These are phyloP conservation scores for Ophiosphaerella narmari DNA, from an alignment of 2,329 filamentous ascomycete species.

Conservation along the genomic window DNA sequence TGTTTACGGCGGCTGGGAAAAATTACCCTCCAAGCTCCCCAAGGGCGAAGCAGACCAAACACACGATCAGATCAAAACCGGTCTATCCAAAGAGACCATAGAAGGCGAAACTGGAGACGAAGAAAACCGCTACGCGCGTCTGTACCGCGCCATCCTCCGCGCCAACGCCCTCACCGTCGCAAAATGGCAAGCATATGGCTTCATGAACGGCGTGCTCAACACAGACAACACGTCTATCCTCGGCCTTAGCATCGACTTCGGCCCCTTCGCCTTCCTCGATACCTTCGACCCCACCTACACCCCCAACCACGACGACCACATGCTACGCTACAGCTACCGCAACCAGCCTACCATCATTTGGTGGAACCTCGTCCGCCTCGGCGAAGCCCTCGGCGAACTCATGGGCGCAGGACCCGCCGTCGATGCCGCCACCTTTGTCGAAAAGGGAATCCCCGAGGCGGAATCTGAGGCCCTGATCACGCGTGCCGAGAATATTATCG, in stretches of 20 bases:
- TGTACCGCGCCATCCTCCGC: slow-evolving; percentile 86
- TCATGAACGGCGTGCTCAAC: slow-evolving; percentile 98
- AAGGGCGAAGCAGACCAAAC: slow-evolving; percentile 56
- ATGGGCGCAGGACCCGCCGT: slow-evolving; percentile 76
- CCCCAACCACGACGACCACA: slow-evolving; percentile 92
- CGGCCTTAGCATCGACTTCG: slow-evolving; percentile 90
- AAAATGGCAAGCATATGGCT: slow-evolving; percentile 97
- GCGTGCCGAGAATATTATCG: slow-evolving; percentile 83
- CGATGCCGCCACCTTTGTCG: slow-evolving; percentile 72
- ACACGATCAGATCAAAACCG: slow-evolving; percentile 48
- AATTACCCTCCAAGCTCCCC: slow-evolving; percentile 66
- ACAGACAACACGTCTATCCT: slow-evolving; percentile 95
- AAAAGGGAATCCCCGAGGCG: slow-evolving; percentile 73
- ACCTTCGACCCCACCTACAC: slow-evolving; percentile 95
- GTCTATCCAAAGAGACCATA: slow-evolving; percentile 61
- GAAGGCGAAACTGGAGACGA: slow-evolving; percentile 70
- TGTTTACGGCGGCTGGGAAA: slow-evolving; percentile 85
- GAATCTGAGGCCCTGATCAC: slow-evolving; percentile 71
- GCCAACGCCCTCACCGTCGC: slow-evolving; percentile 88
- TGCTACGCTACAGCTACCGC: slow-evolving; percentile 85
- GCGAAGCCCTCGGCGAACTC: slow-evolving; percentile 85
- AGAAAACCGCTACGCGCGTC: slow-evolving; percentile 83
- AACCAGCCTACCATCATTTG: slow-evolving; percentile 96
- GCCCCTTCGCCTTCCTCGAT: slow-evolving; percentile 96
- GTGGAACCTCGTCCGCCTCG: slow-evolving; percentile 96